Conservation (phyloP, 176 grass and related monocot species). For the Microstegium vimineum region DNA sequence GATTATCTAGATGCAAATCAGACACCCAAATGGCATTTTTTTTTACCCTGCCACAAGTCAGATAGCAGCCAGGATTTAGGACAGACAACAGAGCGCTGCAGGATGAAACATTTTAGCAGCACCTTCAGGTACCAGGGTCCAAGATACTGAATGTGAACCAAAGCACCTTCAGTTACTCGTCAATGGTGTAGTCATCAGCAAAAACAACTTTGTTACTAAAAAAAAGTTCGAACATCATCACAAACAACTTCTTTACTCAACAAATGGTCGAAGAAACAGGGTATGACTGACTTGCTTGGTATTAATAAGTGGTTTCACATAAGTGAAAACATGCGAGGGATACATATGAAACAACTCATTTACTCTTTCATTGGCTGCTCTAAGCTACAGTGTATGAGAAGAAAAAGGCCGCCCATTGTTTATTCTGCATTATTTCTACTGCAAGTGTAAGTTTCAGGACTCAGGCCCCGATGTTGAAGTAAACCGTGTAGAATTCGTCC, state of each 20-base stretch:
- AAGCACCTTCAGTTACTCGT: neutral
- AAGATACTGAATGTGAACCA: neutral
- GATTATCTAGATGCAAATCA: neutral
- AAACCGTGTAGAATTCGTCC: constrained; percentile 80
- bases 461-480: constrained; percentile 79
- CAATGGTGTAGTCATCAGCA: neutral
- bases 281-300: neutral
- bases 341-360: constrained; percentile 16
- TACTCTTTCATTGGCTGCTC: neutral
- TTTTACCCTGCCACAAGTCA: neutral
- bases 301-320: neutral
- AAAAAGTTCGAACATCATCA: neutral
- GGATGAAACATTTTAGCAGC: neutral
- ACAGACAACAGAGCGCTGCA: neutral
- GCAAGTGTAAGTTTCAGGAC: neutral
- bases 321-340: neutral
- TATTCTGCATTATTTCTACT: constrained; percentile 33
- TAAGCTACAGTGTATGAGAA: constrained; percentile 14
- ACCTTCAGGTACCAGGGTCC: neutral
- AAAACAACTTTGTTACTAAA: neutral
- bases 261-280: neutral
- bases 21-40: neutral
- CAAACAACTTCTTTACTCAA: neutral
- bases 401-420: constrained; percentile 2
- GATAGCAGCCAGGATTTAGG: neutral